These are phyloP conservation scores for Persicaria maculosa DNA, from an alignment of 148 eudicot species.

Conservation along the genomic window DNA sequence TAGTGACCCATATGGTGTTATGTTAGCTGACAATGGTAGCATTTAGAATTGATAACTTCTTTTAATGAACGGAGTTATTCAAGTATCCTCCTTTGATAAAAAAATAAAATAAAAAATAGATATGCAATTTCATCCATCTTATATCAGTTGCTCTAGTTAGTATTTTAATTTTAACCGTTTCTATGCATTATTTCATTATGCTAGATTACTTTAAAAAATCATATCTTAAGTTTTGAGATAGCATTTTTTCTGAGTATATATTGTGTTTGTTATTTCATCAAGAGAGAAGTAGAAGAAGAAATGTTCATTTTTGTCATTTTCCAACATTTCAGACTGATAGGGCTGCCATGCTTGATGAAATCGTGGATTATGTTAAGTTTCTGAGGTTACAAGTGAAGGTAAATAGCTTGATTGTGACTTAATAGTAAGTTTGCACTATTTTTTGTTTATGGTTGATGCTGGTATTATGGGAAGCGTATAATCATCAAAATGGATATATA, in stretches of 20 bases:
- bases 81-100: background rate
- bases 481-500: background rate
- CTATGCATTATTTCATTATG: background rate
- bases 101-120: background rate
- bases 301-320: background rate
- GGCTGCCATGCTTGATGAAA: constrained; percentile 72
- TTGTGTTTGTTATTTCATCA: background rate
- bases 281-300: background rate
- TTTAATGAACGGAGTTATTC: background rate
- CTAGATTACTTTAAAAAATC: background rate
- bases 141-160: background rate
- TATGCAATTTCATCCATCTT: background rate
- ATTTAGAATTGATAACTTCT: too few species aligned
- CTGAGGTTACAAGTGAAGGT: constrained; percentile 69
- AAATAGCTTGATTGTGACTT: constrained; percentile 9
- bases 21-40: too few species aligned
- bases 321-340: constrained; percentile 50
- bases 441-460: background rate
- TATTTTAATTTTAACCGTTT: background rate
- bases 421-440: background rate
- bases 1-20: too few species aligned
- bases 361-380: constrained; percentile 69
- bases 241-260: background rate
- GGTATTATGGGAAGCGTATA: background rate
- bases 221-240: background rate